A percentile compares a stretch with the other conserved stretches of the same genome.
These are phyloP conservation scores for Microdochium bolleyi DNA, from an alignment of 2,329 filamentous ascomycete genomes.

Conservation along the genomic window DNA sequence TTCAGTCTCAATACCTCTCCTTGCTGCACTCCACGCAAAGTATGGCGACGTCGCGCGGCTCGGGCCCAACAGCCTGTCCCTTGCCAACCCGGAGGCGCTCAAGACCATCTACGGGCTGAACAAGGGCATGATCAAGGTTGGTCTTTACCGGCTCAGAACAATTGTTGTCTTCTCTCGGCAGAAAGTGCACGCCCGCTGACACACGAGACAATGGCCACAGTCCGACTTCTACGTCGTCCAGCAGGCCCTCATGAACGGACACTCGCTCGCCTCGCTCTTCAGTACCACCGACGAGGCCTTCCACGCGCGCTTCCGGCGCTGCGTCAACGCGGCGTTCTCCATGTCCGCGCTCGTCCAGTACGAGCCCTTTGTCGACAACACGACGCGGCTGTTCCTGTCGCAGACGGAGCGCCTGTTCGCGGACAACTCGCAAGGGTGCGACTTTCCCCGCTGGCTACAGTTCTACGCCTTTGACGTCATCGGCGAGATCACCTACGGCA, in stretches of 20 bases:
- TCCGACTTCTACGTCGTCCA: slow-evolving; percentile 78
- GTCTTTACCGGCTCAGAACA: too few relatives aligned
- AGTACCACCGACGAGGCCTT: slow-evolving; percentile 68
- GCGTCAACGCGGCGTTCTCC: slow-evolving; percentile 68
- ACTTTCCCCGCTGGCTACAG: slow-evolving; percentile 67
- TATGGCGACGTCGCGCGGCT: slow-evolving; percentile 68
- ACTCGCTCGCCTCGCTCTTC: slow-evolving; percentile 64
- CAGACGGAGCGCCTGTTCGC: slow-evolving; percentile 51
- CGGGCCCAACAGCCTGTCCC: slow-evolving; percentile 67
- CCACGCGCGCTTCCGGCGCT: slow-evolving; percentile 66
- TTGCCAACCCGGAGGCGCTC: slow-evolving; percentile 64
- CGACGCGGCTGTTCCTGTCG: slow-evolving; percentile 60
- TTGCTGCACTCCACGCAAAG: slow-evolving; percentile 64
- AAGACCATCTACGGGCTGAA: slow-evolving; percentile 76
- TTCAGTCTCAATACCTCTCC: too few relatives aligned
- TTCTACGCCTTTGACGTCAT: slow-evolving; percentile 81
- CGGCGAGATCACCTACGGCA: slow-evolving; percentile 68
- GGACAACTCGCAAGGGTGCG: slow-evolving; percentile 35
- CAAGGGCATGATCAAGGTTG: slow-evolving; percentile 74
- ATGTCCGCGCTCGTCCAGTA: slow-evolving; percentile 73
- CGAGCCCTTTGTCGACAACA: slow-evolving; percentile 73
- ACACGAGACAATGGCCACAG: slow-evolving; percentile 14
- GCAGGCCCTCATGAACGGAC: slow-evolving; percentile 62
- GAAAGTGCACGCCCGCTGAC: not conserved
- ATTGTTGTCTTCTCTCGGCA: too few relatives aligned